Percentiles rank a stretch among this genome's conserved stretches.
phyloP scores from a whole-genome alignment of 768 basidiomycete species.

The Lactifluus pinguis region DNA sequence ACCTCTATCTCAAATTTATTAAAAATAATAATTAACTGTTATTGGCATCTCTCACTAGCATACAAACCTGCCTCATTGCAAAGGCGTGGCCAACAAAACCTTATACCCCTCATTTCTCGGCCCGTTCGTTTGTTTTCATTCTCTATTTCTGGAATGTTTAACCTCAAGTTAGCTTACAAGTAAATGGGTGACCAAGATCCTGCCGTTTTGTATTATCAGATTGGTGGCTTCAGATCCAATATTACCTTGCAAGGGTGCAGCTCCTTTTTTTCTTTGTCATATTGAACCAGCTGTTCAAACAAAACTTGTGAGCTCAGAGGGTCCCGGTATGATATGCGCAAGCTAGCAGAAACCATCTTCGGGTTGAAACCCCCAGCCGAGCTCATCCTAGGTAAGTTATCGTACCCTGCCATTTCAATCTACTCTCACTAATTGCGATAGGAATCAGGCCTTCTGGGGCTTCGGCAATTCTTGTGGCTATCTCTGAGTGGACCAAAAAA shows the following conservation, averaged over 20 bases:
- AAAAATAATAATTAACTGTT: too few relatives aligned
- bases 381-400: slow-evolving; percentile 13
- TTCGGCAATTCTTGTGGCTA: slow-evolving; percentile 12
- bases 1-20: too few relatives aligned
- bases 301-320: not conserved
- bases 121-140: not conserved
- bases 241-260: slow-evolving; percentile 10
- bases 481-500: slow-evolving; percentile 1
- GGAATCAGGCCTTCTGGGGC: slow-evolving; percentile 16
- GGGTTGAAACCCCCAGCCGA: not conserved
- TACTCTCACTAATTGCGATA: not conserved
- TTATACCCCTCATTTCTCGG: not conserved
- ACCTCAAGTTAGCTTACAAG: not conserved
- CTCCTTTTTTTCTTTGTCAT: not conserved
- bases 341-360: slow-evolving; percentile 10
- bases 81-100: not conserved
- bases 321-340: slow-evolving; percentile 1
- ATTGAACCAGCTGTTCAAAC: not conserved
- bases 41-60: too few relatives aligned
- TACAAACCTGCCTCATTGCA: not conserved
- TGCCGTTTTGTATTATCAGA: slow-evolving; percentile 14
- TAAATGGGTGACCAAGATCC: slow-evolving; percentile 5
- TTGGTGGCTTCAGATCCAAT: slow-evolving; percentile 17
- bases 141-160: not conserved
- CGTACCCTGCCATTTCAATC: not conserved